These are phyloP conservation scores for Mycena maculata DNA, from an alignment of 768 basidiomycete species.

Conservation along the genomic window DNA sequence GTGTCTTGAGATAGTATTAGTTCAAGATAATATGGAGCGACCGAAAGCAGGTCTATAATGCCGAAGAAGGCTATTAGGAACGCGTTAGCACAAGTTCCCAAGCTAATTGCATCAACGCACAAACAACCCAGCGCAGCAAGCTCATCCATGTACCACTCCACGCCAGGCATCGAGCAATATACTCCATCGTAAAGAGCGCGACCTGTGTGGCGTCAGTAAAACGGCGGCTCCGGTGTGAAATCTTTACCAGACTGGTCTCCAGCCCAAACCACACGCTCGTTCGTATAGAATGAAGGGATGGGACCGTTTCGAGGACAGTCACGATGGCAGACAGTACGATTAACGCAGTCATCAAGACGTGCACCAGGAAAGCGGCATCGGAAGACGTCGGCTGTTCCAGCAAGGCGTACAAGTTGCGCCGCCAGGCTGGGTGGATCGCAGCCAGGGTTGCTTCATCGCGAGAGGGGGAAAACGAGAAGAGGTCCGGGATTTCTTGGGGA, in stretches of 20 bases:
- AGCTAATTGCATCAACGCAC: conserved; percentile 52
- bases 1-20: conserved; percentile 87
- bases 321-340: conserved; percentile 82
- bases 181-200: conserved; percentile 89
- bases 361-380: conserved; percentile 71
- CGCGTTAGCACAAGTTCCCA: conserved; percentile 29
- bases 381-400: conserved; percentile 87
- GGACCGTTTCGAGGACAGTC: conserved; percentile 84
- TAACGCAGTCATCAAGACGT: conserved; percentile 53
- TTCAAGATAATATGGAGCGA: conserved; percentile 91
- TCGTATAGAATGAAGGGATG: conserved; percentile 76
- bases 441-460: conserved; percentile 51
- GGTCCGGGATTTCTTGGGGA: conserved; percentile 50
- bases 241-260: conserved; percentile 73
- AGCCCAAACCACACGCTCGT: conserved; percentile 86
- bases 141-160: conserved; percentile 76
- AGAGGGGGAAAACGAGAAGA: conserved; percentile 50
- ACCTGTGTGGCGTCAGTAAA: conserved; percentile 49
- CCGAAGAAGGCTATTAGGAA: conserved; percentile 82
- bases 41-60: conserved; percentile 86
- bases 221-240: background rate
- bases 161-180: conserved; percentile 76
- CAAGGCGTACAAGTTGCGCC: conserved; percentile 72
- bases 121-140: conserved; percentile 74
- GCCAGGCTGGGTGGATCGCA: conserved; percentile 64